Evolutionary conservation across 2,329 filamentous ascomycete genomes (phyloP).

Genomic region (Macrophomina phaseolina): DNA sequence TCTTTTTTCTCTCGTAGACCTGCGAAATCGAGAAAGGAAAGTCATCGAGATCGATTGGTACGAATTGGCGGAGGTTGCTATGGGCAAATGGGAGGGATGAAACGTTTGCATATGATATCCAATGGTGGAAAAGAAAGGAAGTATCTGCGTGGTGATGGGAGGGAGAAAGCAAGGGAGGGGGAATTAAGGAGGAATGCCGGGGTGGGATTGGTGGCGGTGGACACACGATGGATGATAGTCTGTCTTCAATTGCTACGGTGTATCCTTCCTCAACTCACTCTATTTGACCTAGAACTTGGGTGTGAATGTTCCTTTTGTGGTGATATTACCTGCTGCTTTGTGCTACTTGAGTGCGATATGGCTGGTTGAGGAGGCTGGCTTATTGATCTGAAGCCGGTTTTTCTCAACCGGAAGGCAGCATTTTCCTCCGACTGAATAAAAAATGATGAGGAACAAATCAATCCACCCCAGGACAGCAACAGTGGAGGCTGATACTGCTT

Average conservation of each 20-base stretch:
- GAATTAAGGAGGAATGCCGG: neutral
- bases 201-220: neutral
- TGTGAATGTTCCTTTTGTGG: neutral
- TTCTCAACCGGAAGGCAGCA: too few species aligned
- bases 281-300: neutral
- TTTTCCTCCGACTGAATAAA: too few species aligned
- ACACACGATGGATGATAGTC: conserved; percentile 1
- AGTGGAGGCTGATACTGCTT: too few species aligned
- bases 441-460: too few species aligned
- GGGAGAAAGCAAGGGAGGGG: neutral
- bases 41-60: neutral
- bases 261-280: neutral
- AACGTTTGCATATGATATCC: conserved; percentile 26
- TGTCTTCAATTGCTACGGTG: neutral
- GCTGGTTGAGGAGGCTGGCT: too few species aligned
- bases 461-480: too few species aligned
- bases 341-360: too few species aligned
- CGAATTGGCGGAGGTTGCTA: neutral
- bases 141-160: neutral
- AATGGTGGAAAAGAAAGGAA: neutral
- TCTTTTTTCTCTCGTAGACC: conserved; percentile 1
- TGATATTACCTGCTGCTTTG: neutral
- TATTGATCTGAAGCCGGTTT: too few species aligned
- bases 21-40: neutral
- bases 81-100: neutral